These are phyloP conservation scores for Cordyceps fumosorosea DNA, from an alignment of 2,329 filamentous ascomycete species.

Conservation along the genomic window DNA sequence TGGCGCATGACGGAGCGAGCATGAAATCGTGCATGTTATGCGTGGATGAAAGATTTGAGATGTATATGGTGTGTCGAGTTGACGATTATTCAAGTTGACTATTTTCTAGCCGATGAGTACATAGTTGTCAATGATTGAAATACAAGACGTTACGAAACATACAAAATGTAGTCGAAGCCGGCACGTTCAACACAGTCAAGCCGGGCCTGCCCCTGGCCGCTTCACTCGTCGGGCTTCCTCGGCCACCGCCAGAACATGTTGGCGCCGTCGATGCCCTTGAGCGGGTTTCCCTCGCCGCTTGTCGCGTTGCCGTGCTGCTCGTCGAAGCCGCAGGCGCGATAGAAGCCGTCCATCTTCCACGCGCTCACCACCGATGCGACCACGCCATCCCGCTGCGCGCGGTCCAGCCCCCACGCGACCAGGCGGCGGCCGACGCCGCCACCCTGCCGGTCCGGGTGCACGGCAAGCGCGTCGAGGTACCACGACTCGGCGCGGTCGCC, in stretches of 20 bases:
- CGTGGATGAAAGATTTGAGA: not conserved
- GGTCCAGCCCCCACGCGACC: conserved; percentile 34
- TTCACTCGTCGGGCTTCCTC: not conserved
- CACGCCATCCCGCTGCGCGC: conserved; percentile 29
- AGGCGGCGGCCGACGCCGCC: conserved; percentile 30
- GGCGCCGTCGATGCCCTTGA: conserved; percentile 3
- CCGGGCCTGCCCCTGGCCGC: too few relatives aligned
- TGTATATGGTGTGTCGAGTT: too few relatives aligned
- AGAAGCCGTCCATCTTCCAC: conserved; percentile 34
- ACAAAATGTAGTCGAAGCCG: too few relatives aligned
- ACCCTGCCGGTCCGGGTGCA: conserved; percentile 33
- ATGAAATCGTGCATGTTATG: not conserved
- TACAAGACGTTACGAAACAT: too few relatives aligned
- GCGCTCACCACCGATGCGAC: conserved; percentile 33
- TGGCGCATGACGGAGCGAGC: not conserved
- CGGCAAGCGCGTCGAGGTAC: conserved; percentile 31
- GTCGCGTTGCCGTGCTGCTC: conserved; percentile 10
- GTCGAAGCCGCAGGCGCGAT: conserved; percentile 16
- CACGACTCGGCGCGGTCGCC: conserved; percentile 27
- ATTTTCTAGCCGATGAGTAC: too few relatives aligned
- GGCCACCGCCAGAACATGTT: conserved; percentile 13
- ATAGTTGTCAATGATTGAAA: too few relatives aligned
- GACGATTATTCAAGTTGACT: too few relatives aligned
- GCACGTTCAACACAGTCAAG: too few relatives aligned
- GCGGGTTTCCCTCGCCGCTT: conserved; percentile 4